Evolutionary conservation across 345 rosid species (phyloP), one percentile per base, ranked within the genome.

Genomic region (Cardamine resedifolia): DNA sequence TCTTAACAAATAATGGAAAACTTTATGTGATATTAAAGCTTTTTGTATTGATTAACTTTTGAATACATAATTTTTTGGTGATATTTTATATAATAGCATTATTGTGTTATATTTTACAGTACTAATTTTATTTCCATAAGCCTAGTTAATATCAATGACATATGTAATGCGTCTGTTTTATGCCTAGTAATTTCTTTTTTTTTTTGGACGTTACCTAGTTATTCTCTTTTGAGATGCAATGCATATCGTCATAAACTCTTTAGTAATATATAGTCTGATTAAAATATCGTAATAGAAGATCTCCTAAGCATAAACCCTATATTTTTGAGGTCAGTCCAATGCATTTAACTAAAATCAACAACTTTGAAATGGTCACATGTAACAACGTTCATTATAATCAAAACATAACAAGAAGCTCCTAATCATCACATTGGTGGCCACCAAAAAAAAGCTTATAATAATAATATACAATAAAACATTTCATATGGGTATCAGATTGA

Each of bases 281-380:
- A 23, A 44, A 55, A 33, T 65, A 73, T 27, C 19, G 30, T 49
- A 28, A 50, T 36, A 8, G 36, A 27, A 39, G 47, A 66, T 44
- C 10, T 58, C 36, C 6, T 11, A 44, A 55, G 31, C 71, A 53
- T 49, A 24, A 34, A 38, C 48, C 49, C 72, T 43, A 65, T 66
- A 34, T 48, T 23, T 50, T 57, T 38, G 44, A 10, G 53, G 59
- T 36, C 58, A 65, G 49, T 50, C 68, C 63, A 59, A 39, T n/a
- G 6, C 38, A 59, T 66, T 57, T 16, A n/a, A 27, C 14, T 20
- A 51, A 53, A 30, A 20, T 72, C 26, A 53, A 16, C 55, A 63
- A 72, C 48, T 63, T 72, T 73, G 33, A 57, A 57, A 66, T 73
- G 59, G 66, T 73, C 77, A 73, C 77, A 73, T 73, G 66, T 57